Percentiles rank a stretch among this genome's conserved stretches.
phyloP scores from a whole-genome alignment of 2,329 filamentous ascomycete species.

The Fusarium algeriense region DNA sequence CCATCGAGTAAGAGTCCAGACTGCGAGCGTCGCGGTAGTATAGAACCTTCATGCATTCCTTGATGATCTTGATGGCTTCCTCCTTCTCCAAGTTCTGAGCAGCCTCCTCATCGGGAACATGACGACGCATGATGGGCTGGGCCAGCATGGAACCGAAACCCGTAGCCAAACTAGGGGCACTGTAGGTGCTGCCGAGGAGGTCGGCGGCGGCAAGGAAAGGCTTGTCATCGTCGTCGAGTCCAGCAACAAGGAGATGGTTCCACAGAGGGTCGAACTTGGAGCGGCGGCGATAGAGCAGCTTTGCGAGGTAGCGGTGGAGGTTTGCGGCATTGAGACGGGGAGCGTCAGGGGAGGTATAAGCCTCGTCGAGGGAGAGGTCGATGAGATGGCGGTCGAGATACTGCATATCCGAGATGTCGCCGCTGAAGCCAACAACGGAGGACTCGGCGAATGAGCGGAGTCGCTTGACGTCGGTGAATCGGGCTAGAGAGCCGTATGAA shows the following conservation, averaged over 20 bases:
- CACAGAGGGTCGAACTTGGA: slow-evolving; percentile 97
- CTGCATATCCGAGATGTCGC: slow-evolving; percentile 99
- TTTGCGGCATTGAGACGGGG: slow-evolving; percentile 85
- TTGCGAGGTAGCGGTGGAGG: slow-evolving; percentile 95
- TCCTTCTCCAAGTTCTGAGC: slow-evolving; percentile 79
- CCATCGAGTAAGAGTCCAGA: slow-evolving; percentile 91
- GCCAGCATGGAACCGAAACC: slow-evolving; percentile 95
- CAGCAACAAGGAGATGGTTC: slow-evolving; percentile 94
- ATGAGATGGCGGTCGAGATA: slow-evolving; percentile 93
- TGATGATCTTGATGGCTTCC: slow-evolving; percentile 81
- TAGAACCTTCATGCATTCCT: slow-evolving; percentile 97
- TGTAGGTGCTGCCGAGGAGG: slow-evolving; percentile 92
- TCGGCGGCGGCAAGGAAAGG: slow-evolving; percentile 95
- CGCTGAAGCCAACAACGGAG: slow-evolving; percentile 91
- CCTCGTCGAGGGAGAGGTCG: slow-evolving; percentile 88
- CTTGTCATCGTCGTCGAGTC: slow-evolving; percentile 80
- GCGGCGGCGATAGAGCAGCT: slow-evolving; percentile 95
- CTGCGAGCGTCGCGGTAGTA: slow-evolving; percentile 97
- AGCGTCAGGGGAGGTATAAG: slow-evolving; percentile 70
- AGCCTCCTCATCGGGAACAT: slow-evolving; percentile 86
- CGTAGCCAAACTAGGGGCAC: slow-evolving; percentile 87
- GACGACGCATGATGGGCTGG: slow-evolving; percentile 86
- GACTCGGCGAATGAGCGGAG: slow-evolving; percentile 88
- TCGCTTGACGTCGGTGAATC: slow-evolving; percentile 97
- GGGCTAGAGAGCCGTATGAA: slow-evolving; percentile 95